phyloP scores from a whole-genome alignment of 192 early-diverging fungal genomes.

The Entomortierella chlamydospora region DNA sequence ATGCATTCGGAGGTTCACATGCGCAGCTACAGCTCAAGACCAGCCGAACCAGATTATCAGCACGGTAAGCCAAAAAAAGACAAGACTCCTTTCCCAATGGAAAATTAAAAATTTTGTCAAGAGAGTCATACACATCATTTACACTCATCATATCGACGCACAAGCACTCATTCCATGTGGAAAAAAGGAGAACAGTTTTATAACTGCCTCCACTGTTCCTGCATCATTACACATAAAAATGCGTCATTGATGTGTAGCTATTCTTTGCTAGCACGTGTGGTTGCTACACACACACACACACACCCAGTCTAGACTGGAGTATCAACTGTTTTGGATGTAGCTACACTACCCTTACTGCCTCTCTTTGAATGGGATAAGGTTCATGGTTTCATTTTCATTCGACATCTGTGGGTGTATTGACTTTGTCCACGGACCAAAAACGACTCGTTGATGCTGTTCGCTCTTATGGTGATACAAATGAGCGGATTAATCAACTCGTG shows the following conservation, averaged over 20 bases:
- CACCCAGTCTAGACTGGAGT: too few relatives aligned
- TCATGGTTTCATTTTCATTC: neutral
- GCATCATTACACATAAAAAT: too few relatives aligned
- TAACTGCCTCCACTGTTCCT: too few relatives aligned
- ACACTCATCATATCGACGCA: neutral
- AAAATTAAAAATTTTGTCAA: neutral
- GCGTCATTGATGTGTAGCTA: too few relatives aligned
- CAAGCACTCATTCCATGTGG: neutral
- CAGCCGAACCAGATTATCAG: constrained; percentile 39
- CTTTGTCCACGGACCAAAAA: too few relatives aligned
- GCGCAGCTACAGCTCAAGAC: constrained; percentile 50
- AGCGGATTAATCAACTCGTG: too few relatives aligned
- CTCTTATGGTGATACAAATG: too few relatives aligned
- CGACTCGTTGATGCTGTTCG: neutral
- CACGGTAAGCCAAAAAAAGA: constrained; percentile 48
- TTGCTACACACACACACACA: too few relatives aligned
- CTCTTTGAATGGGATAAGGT: neutral
- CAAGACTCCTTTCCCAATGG: neutral
- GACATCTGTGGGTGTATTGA: too few relatives aligned
- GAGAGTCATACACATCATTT: neutral
- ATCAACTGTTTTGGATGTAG: too few relatives aligned
- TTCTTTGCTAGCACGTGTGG: too few relatives aligned
- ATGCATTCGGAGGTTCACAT: constrained; percentile 2
- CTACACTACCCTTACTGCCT: too few relatives aligned
- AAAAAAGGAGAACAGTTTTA: neutral